Base-by-base conservation (phyloP, 2,329 filamentous ascomycete species). In the Phaeosphaeriaceae sp. region DNA sequence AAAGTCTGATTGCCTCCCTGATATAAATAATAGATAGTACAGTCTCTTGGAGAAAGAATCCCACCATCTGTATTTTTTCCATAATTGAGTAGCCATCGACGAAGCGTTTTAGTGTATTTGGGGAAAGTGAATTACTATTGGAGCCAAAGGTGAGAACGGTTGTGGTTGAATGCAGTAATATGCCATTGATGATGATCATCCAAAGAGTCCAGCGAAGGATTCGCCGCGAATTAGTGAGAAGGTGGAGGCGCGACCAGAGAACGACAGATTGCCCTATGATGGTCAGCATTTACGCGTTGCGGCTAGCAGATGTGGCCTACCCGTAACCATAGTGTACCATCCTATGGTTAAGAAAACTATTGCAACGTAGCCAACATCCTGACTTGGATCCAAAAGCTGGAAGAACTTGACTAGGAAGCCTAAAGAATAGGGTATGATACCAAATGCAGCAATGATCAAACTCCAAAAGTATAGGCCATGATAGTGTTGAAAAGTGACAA, bases 171-270 rank as follows among this genome's bases (percentile, higher is more conserved):
- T 86, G 81, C 18, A 84, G 68, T 8, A 84, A 46, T 30, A 85
- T 54, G 15, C 75, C 76, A 58, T 86, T 79, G 50, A 76, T 60
- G 32, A 85, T 76, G 49, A 88, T 87, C 79, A 87, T 84, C 44
- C 64, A 75, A 0, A 85, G 72, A 0, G 84, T 78, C 9, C 75
- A 72, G 4, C 75, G 76, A 0, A 87, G 72, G 3, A 79, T 66
- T 2, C 68, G 67, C 6, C 76, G 73, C 34, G 83, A 81, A 13
- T 77, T 78, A 3, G 84, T 71, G 9, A 87, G 76, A 1, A 87
- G 74, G 61, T 87, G 83, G 0, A 87, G 76, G 6, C 85, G 78
- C 0, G 83, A 87, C 73, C 83, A 87, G 1, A 87, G 73, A 1
- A 87, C 84, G 11, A 86, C 59, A 0, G 80, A 80, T 63, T 86